Conservation (phyloP, 257 asterid species). For the Verbascum thapsus region DNA sequence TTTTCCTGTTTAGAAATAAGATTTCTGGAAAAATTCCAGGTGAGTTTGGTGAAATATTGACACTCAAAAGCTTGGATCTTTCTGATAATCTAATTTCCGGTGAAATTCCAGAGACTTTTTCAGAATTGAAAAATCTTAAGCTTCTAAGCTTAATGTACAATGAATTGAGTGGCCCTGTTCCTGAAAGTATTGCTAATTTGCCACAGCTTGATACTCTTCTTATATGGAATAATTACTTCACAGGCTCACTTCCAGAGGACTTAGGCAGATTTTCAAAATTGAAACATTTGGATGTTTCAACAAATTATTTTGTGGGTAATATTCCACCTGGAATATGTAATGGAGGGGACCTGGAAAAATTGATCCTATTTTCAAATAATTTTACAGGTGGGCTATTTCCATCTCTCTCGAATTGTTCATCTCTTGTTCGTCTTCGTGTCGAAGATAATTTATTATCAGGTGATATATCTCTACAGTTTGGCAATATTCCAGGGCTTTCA, state of each 20-base stretch:
- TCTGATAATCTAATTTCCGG: constrained; percentile 88
- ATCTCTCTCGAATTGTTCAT: constrained; percentile 77
- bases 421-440: constrained; percentile 82
- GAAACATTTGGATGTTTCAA: constrained; percentile 78
- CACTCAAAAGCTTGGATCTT: constrained; percentile 92
- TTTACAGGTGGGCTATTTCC: constrained; percentile 78
- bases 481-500: constrained; percentile 47
- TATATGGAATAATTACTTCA: constrained; percentile 84
- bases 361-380: constrained; percentile 82
- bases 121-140: constrained; percentile 65
- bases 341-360: constrained; percentile 55
- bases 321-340: constrained; percentile 75
- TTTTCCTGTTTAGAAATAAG: constrained; percentile 78
- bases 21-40: constrained; percentile 55
- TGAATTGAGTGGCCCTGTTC: constrained; percentile 76
- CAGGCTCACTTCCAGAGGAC: constrained; percentile 77
- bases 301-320: constrained; percentile 63
- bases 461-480: constrained; percentile 61
- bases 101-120: constrained; percentile 73
- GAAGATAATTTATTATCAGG: constrained; percentile 87
- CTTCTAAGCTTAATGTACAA: constrained; percentile 89
- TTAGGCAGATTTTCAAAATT: constrained; percentile 70
- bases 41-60: constrained; percentile 57
- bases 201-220: constrained; percentile 77
- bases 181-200: constrained; percentile 74